phyloP scores from a whole-genome alignment of 1,284 basidiomycete genomes.

The Trametes sp. region DNA sequence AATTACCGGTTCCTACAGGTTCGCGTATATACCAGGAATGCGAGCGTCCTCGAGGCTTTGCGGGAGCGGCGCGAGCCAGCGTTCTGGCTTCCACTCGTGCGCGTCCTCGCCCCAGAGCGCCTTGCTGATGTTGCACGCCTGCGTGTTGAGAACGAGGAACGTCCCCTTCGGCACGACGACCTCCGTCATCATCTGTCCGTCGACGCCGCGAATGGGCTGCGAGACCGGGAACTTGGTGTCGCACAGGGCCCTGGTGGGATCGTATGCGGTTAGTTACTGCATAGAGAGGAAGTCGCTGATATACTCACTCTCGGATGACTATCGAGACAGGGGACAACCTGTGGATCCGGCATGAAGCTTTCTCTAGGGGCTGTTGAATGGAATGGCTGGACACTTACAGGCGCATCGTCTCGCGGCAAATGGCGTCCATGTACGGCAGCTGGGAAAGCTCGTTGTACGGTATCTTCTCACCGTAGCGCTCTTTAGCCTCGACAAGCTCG shows the following conservation, averaged over 20 bases:
- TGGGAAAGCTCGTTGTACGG: constrained; percentile 23
- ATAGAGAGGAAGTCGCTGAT: no score
- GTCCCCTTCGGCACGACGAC: constrained; percentile 8
- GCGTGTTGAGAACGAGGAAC: neutral
- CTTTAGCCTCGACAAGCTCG: constrained; percentile 3
- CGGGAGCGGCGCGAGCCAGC: constrained; percentile 13
- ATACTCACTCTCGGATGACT: neutral
- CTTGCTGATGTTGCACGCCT: constrained; percentile 8
- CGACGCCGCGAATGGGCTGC: constrained; percentile 6
- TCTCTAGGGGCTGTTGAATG: neutral
- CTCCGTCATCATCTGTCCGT: constrained; percentile 2
- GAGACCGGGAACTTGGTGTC: constrained; percentile 5
- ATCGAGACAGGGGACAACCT: neutral
- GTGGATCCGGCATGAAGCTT: neutral
- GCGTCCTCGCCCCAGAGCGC: constrained; percentile 16
- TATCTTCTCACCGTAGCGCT: constrained; percentile 14
- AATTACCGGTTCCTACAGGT: no score
- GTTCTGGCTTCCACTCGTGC: constrained; percentile 12
- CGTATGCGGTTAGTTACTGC: neutral
- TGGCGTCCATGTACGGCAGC: constrained; percentile 25
- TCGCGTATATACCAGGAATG: constrained; percentile 9
- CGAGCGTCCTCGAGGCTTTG: constrained; percentile 6
- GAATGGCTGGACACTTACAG: constrained; percentile 6
- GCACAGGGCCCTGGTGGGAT: neutral
- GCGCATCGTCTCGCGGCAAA: constrained; percentile 27